Evolutionary conservation across 345 rosid species (phyloP).

Genomic region (Acer campestre): DNA sequence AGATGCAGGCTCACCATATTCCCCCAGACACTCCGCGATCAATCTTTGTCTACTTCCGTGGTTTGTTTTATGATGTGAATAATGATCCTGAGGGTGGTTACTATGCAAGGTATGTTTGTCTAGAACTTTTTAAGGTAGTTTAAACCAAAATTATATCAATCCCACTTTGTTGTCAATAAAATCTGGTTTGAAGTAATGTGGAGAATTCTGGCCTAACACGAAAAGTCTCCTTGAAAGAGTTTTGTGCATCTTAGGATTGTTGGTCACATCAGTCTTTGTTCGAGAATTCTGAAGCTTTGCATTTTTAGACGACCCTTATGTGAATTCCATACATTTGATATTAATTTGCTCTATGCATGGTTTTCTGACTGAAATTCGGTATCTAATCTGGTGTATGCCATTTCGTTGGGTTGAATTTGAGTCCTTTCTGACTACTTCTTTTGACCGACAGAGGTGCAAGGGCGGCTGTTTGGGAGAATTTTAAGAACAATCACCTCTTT

Average conservation of each 20-base stretch:
- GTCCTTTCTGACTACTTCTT: conserved; percentile 18
- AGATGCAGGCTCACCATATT: conserved; percentile 85
- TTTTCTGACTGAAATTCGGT: not conserved
- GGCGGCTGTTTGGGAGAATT: conserved; percentile 99
- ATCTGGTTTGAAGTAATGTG: too few relatives aligned
- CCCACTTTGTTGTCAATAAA: not conserved
- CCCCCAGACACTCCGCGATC: conserved; percentile 78
- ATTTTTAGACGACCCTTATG: too few relatives aligned
- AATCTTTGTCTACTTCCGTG: conserved; percentile 94
- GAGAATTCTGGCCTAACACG: not conserved
- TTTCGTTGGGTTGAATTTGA: not conserved
- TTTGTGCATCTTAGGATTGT: not conserved
- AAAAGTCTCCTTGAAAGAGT: not conserved
- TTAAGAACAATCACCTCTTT: conserved; percentile 87
- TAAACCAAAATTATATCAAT: not conserved
- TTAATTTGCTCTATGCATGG: too few relatives aligned
- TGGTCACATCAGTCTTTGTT: not conserved
- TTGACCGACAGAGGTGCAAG: conserved; percentile 77
- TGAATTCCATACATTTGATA: not conserved
- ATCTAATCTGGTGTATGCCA: not conserved
- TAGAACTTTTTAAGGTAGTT: not conserved
- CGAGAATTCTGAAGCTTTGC: not conserved
- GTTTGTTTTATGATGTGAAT: conserved; percentile 89
- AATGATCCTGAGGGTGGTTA: conserved; percentile 99
- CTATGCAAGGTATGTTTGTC: conserved; percentile 75